A percentile compares a stretch with the other conserved stretches of the same genome.
phyloP scores from a whole-genome alignment of 2,329 filamentous ascomycete species.

The Fusarium solani-melongenae region DNA sequence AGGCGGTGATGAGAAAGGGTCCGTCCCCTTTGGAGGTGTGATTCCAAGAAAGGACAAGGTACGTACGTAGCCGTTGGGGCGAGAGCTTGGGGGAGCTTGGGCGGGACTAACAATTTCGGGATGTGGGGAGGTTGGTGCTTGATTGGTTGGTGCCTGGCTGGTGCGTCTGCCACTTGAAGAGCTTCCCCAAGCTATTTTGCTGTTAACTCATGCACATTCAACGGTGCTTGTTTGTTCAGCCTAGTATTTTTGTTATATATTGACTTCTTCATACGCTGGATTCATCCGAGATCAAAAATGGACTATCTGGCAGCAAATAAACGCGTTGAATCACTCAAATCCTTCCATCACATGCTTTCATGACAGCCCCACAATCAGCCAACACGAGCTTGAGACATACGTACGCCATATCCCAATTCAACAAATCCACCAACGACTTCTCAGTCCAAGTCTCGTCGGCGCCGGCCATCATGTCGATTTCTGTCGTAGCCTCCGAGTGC shows the following conservation, averaged over 20 bases:
- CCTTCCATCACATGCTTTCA: conserved; percentile 5
- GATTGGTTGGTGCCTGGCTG: conserved; percentile 26
- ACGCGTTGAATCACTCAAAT: not conserved
- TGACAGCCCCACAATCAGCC: not conserved
- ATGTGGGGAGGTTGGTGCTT: not conserved
- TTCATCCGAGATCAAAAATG: not conserved
- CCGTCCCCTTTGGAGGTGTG: conserved; percentile 9
- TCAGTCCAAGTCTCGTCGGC: not conserved
- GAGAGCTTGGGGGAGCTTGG: conserved; percentile 21
- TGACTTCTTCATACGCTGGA: not conserved
- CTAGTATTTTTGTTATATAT: not conserved
- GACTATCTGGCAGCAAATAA: not conserved
- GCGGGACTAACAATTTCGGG: conserved; percentile 29
- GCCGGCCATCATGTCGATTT: not conserved
- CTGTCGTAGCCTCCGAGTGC: not conserved
- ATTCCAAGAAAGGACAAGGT: conserved; percentile 2
- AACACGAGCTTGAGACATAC: not conserved
- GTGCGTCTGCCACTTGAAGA: not conserved
- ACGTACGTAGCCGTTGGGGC: conserved; percentile 16
- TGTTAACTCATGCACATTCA: not conserved
- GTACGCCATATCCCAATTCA: not conserved
- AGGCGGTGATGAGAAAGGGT: conserved; percentile 9
- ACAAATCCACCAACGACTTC: not conserved
- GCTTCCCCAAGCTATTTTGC: not conserved
- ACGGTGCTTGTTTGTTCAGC: not conserved